Evolutionary conservation across 2,329 filamentous ascomycete species (phyloP).

Genomic region (Colletotrichum navitas): DNA sequence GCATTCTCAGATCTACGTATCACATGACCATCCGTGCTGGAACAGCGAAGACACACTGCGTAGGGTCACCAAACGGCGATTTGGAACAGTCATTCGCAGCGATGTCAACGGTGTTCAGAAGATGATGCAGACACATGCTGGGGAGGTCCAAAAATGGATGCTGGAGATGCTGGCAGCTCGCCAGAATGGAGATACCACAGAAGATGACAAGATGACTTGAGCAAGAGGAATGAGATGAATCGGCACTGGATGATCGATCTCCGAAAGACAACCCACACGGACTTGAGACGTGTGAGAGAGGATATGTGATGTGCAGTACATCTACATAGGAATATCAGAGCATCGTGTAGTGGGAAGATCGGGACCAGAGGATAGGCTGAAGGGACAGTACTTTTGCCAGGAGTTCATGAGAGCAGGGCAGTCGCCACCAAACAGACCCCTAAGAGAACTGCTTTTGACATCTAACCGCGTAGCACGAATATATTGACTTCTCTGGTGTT

Average conservation of each 20-base stretch:
- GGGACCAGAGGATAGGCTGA: not conserved
- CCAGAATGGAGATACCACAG: slow-evolving; percentile 60
- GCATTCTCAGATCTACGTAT: slow-evolving; percentile 84
- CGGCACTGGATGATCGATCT: not conserved
- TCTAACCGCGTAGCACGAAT: not conserved
- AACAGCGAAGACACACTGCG: slow-evolving; percentile 69
- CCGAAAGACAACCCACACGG: not conserved
- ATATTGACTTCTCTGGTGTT: not conserved
- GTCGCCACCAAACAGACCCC: slow-evolving; percentile 2
- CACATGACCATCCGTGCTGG: slow-evolving; percentile 82
- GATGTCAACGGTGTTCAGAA: slow-evolving; percentile 60
- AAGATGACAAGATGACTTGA: slow-evolving; percentile 58
- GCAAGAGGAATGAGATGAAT: not conserved
- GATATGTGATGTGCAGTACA: not conserved
- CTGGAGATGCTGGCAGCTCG: slow-evolving; percentile 52
- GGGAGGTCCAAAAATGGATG: slow-evolving; percentile 67
- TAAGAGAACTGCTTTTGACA: slow-evolving; percentile 5
- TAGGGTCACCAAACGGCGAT: slow-evolving; percentile 71
- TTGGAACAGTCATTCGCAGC: slow-evolving; percentile 69
- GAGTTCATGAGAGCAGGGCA: slow-evolving; percentile 19
- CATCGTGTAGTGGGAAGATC: not conserved
- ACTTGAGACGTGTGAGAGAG: not conserved
- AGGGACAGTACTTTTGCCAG: slow-evolving; percentile 6
- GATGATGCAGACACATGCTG: slow-evolving; percentile 69
- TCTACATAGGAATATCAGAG: not conserved